A percentile compares a stretch with the other conserved stretches of the same genome.
Conservation (phyloP, 2,329 filamentous ascomycete genomes). For the Dactylellina leptospora region DNA sequence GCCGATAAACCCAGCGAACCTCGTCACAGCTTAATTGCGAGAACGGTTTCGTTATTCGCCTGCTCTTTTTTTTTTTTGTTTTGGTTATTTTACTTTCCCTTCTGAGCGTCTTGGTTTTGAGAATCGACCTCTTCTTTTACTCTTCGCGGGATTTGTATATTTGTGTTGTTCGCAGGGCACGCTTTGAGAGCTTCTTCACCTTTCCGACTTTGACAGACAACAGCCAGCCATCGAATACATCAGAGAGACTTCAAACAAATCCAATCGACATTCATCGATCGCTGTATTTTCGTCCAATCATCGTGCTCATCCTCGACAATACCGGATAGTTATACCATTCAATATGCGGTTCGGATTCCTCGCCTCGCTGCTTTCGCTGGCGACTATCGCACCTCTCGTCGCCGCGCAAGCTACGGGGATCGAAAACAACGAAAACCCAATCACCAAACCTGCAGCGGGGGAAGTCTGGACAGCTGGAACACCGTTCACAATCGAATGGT, state of each 20-base stretch:
- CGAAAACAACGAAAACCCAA: conserved; percentile 45
- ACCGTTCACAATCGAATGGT: conserved; percentile 39
- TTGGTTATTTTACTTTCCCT: not conserved
- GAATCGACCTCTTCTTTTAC: conserved; percentile 17
- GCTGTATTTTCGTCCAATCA: too few species aligned
- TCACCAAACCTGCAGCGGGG: conserved; percentile 26
- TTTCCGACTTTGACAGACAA: not conserved
- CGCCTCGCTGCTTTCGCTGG: conserved; percentile 18
- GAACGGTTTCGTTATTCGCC: too few species aligned
- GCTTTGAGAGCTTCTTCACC: conserved; percentile 21
- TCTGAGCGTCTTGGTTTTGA: conserved; percentile 24
- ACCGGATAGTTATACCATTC: not conserved
- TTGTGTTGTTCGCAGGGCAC: conserved; percentile 24
- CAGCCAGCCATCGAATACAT: not conserved
- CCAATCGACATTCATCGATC: too few species aligned
- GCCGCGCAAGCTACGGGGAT: conserved; percentile 26
- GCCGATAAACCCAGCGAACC: conserved; percentile 17
- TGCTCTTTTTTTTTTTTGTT: too few species aligned
- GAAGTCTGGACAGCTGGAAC: conserved; percentile 24
- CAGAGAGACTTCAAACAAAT: not conserved
- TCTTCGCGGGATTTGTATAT: not conserved
- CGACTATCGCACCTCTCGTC: conserved; percentile 28
- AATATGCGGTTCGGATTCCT: conserved; percentile 39
- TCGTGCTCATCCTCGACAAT: too few species aligned
- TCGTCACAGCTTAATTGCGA: conserved; percentile 8